Base-by-base conservation (phyloP, 2,329 filamentous ascomycete genomes). In the Colletotrichum lini region DNA sequence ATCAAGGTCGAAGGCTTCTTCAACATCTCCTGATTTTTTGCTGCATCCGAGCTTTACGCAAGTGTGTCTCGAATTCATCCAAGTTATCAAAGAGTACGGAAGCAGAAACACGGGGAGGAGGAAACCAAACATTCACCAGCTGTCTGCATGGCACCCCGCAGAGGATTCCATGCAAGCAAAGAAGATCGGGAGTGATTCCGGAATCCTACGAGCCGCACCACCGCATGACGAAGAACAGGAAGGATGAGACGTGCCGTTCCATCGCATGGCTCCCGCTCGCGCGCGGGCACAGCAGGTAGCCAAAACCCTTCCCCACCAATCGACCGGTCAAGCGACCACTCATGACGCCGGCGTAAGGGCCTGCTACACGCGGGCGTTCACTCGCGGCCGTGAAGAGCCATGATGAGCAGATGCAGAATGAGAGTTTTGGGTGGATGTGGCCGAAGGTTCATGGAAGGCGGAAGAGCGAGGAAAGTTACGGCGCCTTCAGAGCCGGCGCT, bases 111-210 rank as follows among this genome's bases (percentile, higher is more conserved):
- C n/a, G 10, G 26, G 44, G 58, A 49, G 47, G 42, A 30, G 30
- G 30, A 30, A 2, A 35, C 26, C 26, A 21, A 38, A 12, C 10
- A 7, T 7, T 49, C 42, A n/a, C 58, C 42, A 38, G 23, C 12
- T 12, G 1, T 21, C 8, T 9, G 18, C 44, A 61, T 38, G 21
- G 23, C 58, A 61, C 58, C 44, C 44, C 44, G 18, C 58, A 47
- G 42, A 61, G 45, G 58, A 47, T 49, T 12, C 23, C 30, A 49
- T 61, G 58, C 44, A 61, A 61, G 58, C 30, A 61, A 49, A 23
- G 30, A 44, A 35, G 58, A 61, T 61, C 58, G 21, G 58, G 44
- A 49, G 9, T 16, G 44, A 30, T 23, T 45, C 42, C 23, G 12
- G 18, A 60, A 61, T 61, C 58, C 58, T 61, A 61, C 44, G 44